Conservation (phyloP, 495 filamentous ascomycete species). For the Hypoxylon trugodes region DNA sequence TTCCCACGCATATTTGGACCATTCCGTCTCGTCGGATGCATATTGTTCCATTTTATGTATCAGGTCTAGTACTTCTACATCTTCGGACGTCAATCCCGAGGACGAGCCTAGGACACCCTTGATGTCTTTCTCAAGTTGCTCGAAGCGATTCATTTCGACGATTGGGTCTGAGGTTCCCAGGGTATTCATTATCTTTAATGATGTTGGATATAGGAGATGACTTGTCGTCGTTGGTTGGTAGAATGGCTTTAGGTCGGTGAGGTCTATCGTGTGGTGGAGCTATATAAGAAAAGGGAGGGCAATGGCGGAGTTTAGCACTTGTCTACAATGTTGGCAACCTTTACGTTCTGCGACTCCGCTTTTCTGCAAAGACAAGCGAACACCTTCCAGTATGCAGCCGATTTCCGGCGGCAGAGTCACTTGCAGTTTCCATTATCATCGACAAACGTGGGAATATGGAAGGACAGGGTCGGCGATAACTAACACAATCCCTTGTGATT, state of each 20-base stretch:
- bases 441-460: constrained; percentile 11
- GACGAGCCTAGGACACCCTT: constrained; percentile 75
- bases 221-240: constrained; percentile 6
- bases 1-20: constrained; percentile 73
- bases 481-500: constrained; percentile 26
- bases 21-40: constrained; percentile 69
- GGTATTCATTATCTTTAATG: constrained; percentile 2
- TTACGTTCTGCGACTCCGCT: constrained; percentile 31
- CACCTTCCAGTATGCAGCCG: constrained; percentile 24
- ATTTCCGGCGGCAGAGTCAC: constrained; percentile 30
- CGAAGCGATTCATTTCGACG: constrained; percentile 62
- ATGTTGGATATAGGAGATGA: constrained; percentile 7
- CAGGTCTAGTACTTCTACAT: constrained; percentile 76
- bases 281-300: constrained; percentile 17
- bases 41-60: constrained; percentile 76
- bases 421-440: constrained; percentile 36
- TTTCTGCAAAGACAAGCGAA: constrained; percentile 16
- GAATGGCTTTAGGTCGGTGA: constrained; percentile 16
- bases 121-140: constrained; percentile 76
- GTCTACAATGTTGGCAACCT: constrained; percentile 1
- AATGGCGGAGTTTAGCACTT: constrained; percentile 24
- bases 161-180: not conserved
- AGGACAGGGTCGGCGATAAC: constrained; percentile 25
- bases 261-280: constrained; percentile 3
- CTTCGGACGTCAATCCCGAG: constrained; percentile 80